A percentile compares a stretch with the other conserved stretches of the same genome.
phyloP scores from a whole-genome alignment of 2,329 filamentous ascomycete genomes.

The Akanthomyces uredinophilus region DNA sequence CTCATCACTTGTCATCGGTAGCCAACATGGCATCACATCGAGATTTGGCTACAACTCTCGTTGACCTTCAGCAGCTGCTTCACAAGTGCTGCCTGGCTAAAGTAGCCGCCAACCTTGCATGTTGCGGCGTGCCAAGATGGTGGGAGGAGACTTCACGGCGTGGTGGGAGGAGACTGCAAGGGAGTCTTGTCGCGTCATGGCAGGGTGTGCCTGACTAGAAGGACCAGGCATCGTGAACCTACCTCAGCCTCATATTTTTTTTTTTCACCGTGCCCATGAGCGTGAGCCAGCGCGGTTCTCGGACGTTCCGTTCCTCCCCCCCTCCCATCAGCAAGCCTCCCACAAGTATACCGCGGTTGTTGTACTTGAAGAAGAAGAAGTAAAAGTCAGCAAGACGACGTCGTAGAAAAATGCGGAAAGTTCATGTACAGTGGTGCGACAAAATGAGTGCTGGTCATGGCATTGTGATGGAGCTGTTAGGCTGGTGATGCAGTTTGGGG shows the following conservation, averaged over 20 bases:
- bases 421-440: slow-evolving; percentile 7
- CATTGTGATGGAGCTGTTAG: background rate
- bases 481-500: slow-evolving; percentile 2
- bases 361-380: background rate
- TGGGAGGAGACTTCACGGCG: background rate
- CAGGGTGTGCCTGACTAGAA: slow-evolving; percentile 11
- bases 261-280: background rate
- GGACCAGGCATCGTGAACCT: slow-evolving; percentile 10
- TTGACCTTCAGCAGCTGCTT: background rate
- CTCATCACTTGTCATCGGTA: background rate
- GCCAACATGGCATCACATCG: background rate
- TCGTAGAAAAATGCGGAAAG: slow-evolving; percentile 14
- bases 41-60: background rate
- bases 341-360: background rate
- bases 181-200: background rate
- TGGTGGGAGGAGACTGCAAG: slow-evolving; percentile 6
- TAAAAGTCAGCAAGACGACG: background rate
- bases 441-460: background rate
- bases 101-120: background rate
- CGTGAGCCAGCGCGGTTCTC: slow-evolving; percentile 10
- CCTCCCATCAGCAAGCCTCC: slow-evolving; percentile 3
- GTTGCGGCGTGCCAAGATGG: background rate
- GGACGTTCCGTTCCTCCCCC: slow-evolving; percentile 5
- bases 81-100: background rate
- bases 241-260: slow-evolving; percentile 13